phyloP scores from a whole-genome alignment of 106 monocot genomes.

The Allium sativum region DNA sequence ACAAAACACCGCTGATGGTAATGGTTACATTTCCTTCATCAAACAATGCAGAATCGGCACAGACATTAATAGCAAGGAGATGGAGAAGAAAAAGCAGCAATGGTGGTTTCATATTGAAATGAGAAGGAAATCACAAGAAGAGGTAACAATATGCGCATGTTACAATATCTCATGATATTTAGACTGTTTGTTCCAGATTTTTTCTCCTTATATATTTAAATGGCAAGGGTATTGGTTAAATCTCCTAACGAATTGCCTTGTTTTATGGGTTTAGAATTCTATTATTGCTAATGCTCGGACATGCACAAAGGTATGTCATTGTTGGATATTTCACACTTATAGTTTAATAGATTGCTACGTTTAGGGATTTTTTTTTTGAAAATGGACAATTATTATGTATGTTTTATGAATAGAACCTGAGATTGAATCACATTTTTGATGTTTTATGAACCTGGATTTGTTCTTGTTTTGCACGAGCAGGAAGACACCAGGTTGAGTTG shows the following conservation, averaged over 20 bases:
- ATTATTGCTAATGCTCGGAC: no score
- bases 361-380: neutral
- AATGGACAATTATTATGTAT: neutral
- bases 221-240: no score
- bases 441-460: no score
- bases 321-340: neutral
- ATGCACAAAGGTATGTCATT: neutral
- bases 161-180: neutral
- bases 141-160: neutral
- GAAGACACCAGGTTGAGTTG: no score
- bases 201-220: no score
- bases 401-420: no score
- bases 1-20: constrained; percentile 37
- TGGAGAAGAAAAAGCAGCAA: neutral
- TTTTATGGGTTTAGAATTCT: no score
- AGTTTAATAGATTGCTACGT: neutral
- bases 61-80: constrained; percentile 20
- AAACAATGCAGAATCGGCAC: constrained; percentile 12
- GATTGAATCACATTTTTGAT: no score
- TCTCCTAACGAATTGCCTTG: no score
- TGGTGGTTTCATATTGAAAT: neutral
- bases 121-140: neutral
- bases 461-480: no score
- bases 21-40: constrained; percentile 47
- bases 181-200: neutral